Evolutionary conservation across 331 rosid species (phyloP), one percentile per base, ranked within the genome.

Genomic region (Dryas integrifolia): DNA sequence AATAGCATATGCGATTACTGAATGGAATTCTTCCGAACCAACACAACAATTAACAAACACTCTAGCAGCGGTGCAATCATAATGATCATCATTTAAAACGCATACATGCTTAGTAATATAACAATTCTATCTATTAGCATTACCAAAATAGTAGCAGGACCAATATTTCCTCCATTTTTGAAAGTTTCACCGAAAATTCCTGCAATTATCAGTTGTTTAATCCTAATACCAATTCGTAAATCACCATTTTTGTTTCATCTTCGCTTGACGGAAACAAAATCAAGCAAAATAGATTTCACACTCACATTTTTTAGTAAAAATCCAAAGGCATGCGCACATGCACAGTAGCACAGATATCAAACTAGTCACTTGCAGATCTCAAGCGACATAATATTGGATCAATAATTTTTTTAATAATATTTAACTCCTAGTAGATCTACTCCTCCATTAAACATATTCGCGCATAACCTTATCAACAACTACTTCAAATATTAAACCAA

Each of bases 351-450:
- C 18, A 52, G 13, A 15, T 52, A 55, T 39, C n/a, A 50, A 64
- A 13, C 70, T 40, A 70, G 6, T 58, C 62, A 46, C 43, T 1
- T 1, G 0, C 47, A 45, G 78, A 78, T 72, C 74, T 66, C 72
- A 46, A 12, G 5, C 13, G 1, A 16, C 38, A 45, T 14, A 18
- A n/a, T 56, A 4, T 48, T 35, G 14, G 47, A 47, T 30, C 46
- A 57, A 52, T 9, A 49, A 50, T 30, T 6, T 16, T 4, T 56
- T 44, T 3, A 21, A 14, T 2, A 43, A 5, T 65, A 7, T 5
- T 2, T 18, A 14, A 58, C 58, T 1, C 55, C 6, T 15, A 9
- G 58, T 45, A 46, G 58, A 58, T 72, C 76, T 14, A 48, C n/a
- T 14, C 38, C 13, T 9, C 30, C 51, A 15, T 6, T 24, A 21